These are phyloP conservation scores for Cutaneotrichosporon dermatis DNA, from an alignment of 1,284 basidiomycete genomes.

Conservation along the genomic window DNA sequence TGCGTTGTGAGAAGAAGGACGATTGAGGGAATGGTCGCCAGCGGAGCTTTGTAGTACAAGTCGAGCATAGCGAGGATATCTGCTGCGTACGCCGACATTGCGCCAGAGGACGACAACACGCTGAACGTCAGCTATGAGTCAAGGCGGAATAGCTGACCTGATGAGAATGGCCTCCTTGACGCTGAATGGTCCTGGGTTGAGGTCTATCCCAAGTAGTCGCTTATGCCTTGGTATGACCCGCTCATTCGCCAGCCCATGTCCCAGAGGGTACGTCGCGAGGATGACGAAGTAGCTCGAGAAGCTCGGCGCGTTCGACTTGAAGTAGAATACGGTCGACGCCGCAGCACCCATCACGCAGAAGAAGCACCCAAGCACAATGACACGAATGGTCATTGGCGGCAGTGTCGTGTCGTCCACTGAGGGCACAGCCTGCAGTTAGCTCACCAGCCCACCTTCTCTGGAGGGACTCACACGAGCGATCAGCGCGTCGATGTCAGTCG, in stretches of 20 bases:
- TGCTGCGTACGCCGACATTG: constrained; percentile 48
- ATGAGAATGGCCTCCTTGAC: constrained; percentile 50
- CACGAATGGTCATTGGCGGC: constrained; percentile 54
- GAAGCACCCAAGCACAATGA: constrained; percentile 52
- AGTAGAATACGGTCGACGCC: constrained; percentile 51
- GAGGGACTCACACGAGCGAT: constrained; percentile 32
- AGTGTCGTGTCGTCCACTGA: constrained; percentile 54
- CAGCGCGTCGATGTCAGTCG: constrained; percentile 32
- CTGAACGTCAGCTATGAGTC: constrained; percentile 28
- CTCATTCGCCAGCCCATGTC: constrained; percentile 45
- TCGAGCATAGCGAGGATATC: constrained; percentile 52
- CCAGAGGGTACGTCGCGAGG: constrained; percentile 52
- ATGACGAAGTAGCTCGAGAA: constrained; percentile 57
- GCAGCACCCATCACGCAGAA: constrained; percentile 56
- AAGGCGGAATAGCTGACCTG: constrained; percentile 26
- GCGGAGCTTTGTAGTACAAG: constrained; percentile 49
- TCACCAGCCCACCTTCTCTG: no score
- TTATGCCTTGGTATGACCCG: constrained; percentile 27
- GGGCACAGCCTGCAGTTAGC: constrained; percentile 49
- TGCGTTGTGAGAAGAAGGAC: constrained; percentile 57
- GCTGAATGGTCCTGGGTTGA: constrained; percentile 54
- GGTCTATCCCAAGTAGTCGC: constrained; percentile 37
- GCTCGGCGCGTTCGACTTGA: constrained; percentile 52
- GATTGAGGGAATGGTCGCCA: constrained; percentile 48
- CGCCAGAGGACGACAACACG: constrained; percentile 52